Percentiles rank a stretch among this genome's conserved stretches.
Evolutionary conservation across 2,329 filamentous ascomycete species (phyloP).

Genomic region (Magnaporthales sp.): DNA sequence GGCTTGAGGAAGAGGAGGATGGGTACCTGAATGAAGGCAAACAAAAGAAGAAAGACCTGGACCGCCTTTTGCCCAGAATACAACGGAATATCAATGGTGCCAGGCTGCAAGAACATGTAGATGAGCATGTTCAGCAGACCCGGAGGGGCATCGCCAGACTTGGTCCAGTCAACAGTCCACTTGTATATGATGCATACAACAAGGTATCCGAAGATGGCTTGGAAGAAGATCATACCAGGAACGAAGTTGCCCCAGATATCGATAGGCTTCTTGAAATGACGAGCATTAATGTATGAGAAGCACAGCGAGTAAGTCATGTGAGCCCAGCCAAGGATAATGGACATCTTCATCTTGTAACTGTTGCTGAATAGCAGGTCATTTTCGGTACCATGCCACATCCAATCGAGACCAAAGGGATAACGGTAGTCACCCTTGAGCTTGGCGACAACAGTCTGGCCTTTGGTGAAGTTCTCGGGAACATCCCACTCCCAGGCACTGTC

Average conservation of each 20-base stretch:
- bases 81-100: slow-evolving; percentile 61
- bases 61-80: slow-evolving; percentile 70
- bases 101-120: slow-evolving; percentile 96
- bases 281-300: slow-evolving; percentile 86
- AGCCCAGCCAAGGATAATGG: slow-evolving; percentile 91
- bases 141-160: slow-evolving; percentile 59
- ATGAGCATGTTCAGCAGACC: slow-evolving; percentile 97
- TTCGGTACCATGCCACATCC: slow-evolving; percentile 92
- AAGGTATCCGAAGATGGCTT: slow-evolving; percentile 95
- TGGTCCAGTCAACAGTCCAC: slow-evolving; percentile 84
- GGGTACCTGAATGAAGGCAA: slow-evolving; percentile 82
- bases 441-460: slow-evolving; percentile 49
- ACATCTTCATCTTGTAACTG: slow-evolving; percentile 99
- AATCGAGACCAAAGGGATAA: slow-evolving; percentile 93
- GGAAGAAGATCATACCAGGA: slow-evolving; percentile 99
- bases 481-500: slow-evolving; percentile 80
- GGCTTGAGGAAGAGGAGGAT: slow-evolving; percentile 91
- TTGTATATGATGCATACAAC: slow-evolving; percentile 94
- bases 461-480: slow-evolving; percentile 56
- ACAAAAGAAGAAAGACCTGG: slow-evolving; percentile 68
- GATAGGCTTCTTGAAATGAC: slow-evolving; percentile 88
- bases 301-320: slow-evolving; percentile 99
- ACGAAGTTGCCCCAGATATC: slow-evolving; percentile 98
- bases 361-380: slow-evolving; percentile 95
- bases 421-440: slow-evolving; percentile 65